Base-by-base conservation (phyloP, 768 basidiomycete species). In the Leccinum longicurvipes region DNA sequence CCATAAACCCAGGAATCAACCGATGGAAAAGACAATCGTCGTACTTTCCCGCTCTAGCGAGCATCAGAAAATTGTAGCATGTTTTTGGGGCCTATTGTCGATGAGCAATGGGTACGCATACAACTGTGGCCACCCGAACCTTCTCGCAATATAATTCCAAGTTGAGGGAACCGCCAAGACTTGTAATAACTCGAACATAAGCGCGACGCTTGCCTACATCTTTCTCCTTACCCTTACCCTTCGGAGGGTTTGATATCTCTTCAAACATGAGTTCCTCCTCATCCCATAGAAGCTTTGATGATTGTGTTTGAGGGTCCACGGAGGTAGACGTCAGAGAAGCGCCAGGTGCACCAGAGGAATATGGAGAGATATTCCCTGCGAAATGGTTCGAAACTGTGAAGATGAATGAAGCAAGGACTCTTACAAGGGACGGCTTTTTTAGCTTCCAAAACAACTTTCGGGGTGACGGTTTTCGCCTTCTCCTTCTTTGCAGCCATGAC, bases 211-310 rank as follows among this genome's bases (percentile, higher is more conserved):
- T 93, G 11, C 92, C 88, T 19, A 94, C 79, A 59, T 96, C 92
- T 67, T 95, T 96, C 67, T 95, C 94, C 72, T 98, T 98, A 2
- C 86, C 87, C 72, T 93, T 93, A 1, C 89, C 86, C 71, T 91
- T 92, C 2, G 77, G 77, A 14, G 85, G 85, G 56, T 87, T 87
- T 12, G 86, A 79, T 61, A 99, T 86, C 31, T 91, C 90, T 71
- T 98, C 96, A 62, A 95, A 99, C 97, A 99, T 99, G 15, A 95
- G 77, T 68, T 98, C 96, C 73, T 99, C 97, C 84, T 98, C 97
- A 70, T 99, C 95, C 85, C 94, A 95, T n/a, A 98, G 75, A 4
- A 97, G 82, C 63, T 89, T 86, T 47, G 94, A 86, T 45, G 74
- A 73, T 44, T 67, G 62, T 3, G 80, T 82, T 54, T 85, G 82